Evolutionary conservation across 768 basidiomycete species (phyloP).

Genomic region (Collybia nuda): DNA sequence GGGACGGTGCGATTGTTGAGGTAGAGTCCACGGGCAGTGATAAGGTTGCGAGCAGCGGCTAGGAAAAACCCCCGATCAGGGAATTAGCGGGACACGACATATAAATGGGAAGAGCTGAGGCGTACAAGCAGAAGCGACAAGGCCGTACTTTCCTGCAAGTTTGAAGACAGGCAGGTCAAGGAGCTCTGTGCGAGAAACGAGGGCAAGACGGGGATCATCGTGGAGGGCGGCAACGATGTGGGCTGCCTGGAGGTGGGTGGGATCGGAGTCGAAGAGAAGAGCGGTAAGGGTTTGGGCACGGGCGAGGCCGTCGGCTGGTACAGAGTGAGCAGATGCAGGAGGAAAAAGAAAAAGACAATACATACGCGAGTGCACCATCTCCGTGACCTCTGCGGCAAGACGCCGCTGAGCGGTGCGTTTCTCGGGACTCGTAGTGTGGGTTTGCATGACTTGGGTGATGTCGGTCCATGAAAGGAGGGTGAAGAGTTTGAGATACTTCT

Average conservation of each 20-base stretch:
- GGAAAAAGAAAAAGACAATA: constrained; percentile 1
- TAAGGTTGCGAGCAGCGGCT: constrained; percentile 68
- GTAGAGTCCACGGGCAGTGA: constrained; percentile 68
- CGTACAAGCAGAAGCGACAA: constrained; percentile 67
- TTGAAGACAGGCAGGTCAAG: constrained; percentile 54
- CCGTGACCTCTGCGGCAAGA: constrained; percentile 53
- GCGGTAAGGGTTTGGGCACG: constrained; percentile 43
- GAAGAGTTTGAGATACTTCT: constrained; percentile 77
- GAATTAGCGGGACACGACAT: neutral
- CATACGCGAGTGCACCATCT: constrained; percentile 45
- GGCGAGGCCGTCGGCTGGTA: constrained; percentile 34
- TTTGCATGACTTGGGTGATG: constrained; percentile 54
- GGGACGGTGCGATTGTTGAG: constrained; percentile 62
- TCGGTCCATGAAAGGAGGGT: constrained; percentile 66
- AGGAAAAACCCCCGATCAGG: constrained; percentile 6
- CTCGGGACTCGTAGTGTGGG: constrained; percentile 60
- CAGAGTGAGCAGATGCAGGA: constrained; percentile 3
- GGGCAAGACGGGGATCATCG: constrained; percentile 64
- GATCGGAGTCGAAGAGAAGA: constrained; percentile 43
- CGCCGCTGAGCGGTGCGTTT: constrained; percentile 45
- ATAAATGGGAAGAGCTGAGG: constrained; percentile 3
- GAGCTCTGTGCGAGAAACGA: constrained; percentile 50
- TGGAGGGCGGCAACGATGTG: constrained; percentile 62
- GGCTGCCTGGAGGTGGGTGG: constrained; percentile 46
- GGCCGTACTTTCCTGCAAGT: constrained; percentile 56